Base-by-base conservation (phyloP, 2,329 filamentous ascomycete species). In the Periglandula ipomoeae region DNA sequence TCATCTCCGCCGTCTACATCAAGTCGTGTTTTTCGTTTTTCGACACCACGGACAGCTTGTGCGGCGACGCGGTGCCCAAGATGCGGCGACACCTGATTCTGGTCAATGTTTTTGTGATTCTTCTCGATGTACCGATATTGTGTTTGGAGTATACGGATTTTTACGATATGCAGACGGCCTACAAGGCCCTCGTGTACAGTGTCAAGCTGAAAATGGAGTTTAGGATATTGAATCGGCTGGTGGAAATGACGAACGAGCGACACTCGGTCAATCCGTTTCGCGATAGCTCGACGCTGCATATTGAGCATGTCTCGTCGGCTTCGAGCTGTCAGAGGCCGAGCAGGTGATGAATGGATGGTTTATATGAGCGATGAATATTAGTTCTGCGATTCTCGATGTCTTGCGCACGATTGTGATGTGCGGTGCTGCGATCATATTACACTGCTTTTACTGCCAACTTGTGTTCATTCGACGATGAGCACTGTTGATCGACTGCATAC, bases 1-100 rank as follows among this genome's bases (percentile, higher is more conserved):
- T 75, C 49, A 67, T 78, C 42, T 76, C 74, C 1, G 65, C 64
- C 0, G 57, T 76, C n/a, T 78, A 76, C 56, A 75, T 79, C 49
- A 65, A 64, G 59, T 71, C 76, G 48, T 74, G 74, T 1, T 59
- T 71, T 42, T 68, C 65, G 11, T 68, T 77, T 51, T 61, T 78
- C 23, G 67, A 67, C 13, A 54, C 68, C n/a, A 66, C 72, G 42
- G 41, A 50, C 38, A 46, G 41, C 26, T 15, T 49, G 5, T 39
- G 51, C n/a, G 53, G 55, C 7, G 65, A 67, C 4, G 38, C 49
- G n/a, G 34, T 56, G 48, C 50, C 49, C n/a, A 22, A 49, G 27
- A 49, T 58, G n/a, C 48, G 53, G 19, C 41, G 61, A 43, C 68
- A 71, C 51, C 56, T 73, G 4, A 63, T 71, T 13, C 59, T 62